phyloP scores from a whole-genome alignment of 768 basidiomycete species.

The Mycena amicta region DNA sequence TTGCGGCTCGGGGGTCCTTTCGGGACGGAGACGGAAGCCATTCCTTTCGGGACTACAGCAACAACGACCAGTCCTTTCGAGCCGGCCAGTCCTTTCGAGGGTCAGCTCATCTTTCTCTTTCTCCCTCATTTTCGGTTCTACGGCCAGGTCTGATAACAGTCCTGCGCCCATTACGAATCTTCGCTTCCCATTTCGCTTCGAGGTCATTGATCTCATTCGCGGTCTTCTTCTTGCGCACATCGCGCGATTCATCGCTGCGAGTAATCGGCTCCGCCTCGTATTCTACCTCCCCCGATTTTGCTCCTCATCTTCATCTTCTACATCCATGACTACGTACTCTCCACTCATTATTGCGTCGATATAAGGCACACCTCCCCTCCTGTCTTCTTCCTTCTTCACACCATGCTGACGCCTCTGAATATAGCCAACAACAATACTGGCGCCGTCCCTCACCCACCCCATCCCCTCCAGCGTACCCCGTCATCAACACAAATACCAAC shows the following conservation, averaged over 20 bases:
- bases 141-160: no score
- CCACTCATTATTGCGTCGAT: not conserved
- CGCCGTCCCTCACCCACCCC: conserved; percentile 26
- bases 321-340: not conserved
- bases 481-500: conserved; percentile 1
- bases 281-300: not conserved
- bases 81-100: conserved; percentile 20
- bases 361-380: not conserved
- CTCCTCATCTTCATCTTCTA: not conserved
- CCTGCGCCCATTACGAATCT: no score
- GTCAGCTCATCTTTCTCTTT: conserved; percentile 5
- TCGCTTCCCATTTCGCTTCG: no score
- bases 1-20: conserved; percentile 15
- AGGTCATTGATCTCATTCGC: no score
- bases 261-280: not conserved
- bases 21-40: conserved; percentile 7
- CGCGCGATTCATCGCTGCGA: no score
- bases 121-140: not conserved
- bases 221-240: no score
- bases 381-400: not conserved
- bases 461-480: conserved; percentile 12
- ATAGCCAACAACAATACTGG: conserved; percentile 26
- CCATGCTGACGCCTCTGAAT: conserved; percentile 2
- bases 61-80: conserved; percentile 24
- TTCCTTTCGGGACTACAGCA: conserved; percentile 16